Evolutionary conservation across 2,329 filamentous ascomycete species (phyloP), one percentile per base, ranked within the genome.

Genomic region (Penicillium sp.): DNA sequence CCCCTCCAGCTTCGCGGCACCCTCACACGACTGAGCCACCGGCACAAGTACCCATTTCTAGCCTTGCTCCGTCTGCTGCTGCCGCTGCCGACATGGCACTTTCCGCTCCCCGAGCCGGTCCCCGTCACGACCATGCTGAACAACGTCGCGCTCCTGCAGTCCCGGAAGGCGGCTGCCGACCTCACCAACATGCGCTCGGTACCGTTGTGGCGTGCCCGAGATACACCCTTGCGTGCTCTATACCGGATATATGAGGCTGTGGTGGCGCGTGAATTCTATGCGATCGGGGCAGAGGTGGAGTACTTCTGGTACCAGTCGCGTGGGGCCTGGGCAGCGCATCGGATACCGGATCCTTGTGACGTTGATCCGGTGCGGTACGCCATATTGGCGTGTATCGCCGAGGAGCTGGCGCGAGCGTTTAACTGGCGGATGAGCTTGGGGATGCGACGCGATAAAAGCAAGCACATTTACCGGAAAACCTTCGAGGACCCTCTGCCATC

Each of bases 201-300:
- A 45, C 67, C 69, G 1, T 57, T 73, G 37, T 74, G 66, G 66
- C 67, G 67, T 15, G 56, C 63, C 47, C 64, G 70, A 5, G 70
- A 73, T 49, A 73, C 67, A 4, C 70, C 70, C 2, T 59, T 72
- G 3, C 70, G 71, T 31, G 67, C 68, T 15, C 53, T 71, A 5
- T 73, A 73, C 53, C 69, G 70, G 5, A 61, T 74, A 42, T 71
- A 72, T 49, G 70, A 73, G 41, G 56, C 63, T 11, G 54, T 64
- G 20, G 53, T 63, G 1, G 60, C 69, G 5, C 63, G 61, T 11
- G 57, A 61, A 12, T 70, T 69, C 42, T 60, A 58, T 51, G 54
- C 62, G 11, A 59, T 70, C 25, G 68, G 69, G 1, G 58, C 42
- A 11, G 68, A 71, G 48, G 63, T 58, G 11, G 69, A 71, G 49